phyloP scores from a whole-genome alignment of 768 basidiomycete species.

The Neoboletus brunneissimus region DNA sequence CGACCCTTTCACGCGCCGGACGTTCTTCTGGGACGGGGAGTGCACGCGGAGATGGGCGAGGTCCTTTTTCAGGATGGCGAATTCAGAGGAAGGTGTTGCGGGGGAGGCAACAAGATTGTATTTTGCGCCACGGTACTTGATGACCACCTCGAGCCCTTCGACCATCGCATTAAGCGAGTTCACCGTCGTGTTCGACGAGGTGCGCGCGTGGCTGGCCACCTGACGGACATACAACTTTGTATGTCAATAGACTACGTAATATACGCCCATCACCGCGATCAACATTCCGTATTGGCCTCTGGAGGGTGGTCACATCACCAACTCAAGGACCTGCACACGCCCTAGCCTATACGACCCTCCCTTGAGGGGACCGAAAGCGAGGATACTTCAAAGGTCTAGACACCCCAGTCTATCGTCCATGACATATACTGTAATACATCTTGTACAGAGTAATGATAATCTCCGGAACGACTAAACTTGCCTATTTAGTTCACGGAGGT shows the following conservation, averaged over 20 bases:
- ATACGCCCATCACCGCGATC: no score
- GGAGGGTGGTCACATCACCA: no score
- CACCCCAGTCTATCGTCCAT: background rate
- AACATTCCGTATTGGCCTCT: no score
- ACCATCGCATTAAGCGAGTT: constrained; percentile 9
- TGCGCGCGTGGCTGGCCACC: background rate
- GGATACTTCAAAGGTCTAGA: background rate
- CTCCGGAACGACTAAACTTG: background rate
- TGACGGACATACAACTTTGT: background rate
- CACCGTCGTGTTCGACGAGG: background rate
- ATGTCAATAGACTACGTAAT: background rate
- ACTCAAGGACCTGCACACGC: no score
- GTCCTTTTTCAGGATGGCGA: constrained; percentile 28
- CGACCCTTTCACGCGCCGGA: constrained; percentile 16
- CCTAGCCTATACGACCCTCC: no score
- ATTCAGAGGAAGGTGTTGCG: constrained; percentile 10
- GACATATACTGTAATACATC: background rate
- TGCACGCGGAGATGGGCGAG: constrained; percentile 32
- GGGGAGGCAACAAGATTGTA: constrained; percentile 11
- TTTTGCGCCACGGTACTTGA: constrained; percentile 25
- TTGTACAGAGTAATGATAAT: background rate
- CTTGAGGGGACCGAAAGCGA: no score
- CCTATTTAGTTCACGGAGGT: background rate
- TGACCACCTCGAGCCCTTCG: constrained; percentile 26
- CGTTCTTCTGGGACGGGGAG: constrained; percentile 27